Evolutionary conservation across 495 filamentous ascomycete species (phyloP).

Genomic region (Podospora appendiculata): DNA sequence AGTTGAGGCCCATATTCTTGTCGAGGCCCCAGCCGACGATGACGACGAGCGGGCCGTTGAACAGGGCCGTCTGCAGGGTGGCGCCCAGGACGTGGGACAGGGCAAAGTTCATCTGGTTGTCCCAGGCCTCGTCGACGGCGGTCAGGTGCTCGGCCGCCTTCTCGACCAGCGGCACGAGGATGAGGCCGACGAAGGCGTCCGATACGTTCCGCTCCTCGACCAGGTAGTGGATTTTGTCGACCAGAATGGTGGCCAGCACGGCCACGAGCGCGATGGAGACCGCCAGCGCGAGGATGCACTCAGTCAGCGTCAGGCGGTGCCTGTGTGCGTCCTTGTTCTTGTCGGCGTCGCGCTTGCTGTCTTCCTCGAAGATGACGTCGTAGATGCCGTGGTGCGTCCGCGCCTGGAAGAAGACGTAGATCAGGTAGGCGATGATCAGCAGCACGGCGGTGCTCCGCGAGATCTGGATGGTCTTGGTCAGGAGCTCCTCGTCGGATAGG

Average conservation of each 20-base stretch:
- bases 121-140: constrained; percentile 86
- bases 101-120: constrained; percentile 83
- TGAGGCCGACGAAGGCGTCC: constrained; percentile 75
- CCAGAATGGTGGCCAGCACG: constrained; percentile 74
- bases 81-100: constrained; percentile 83
- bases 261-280: constrained; percentile 67
- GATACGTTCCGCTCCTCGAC: constrained; percentile 55
- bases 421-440: constrained; percentile 68
- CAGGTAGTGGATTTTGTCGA: constrained; percentile 69
- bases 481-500: constrained; percentile 28
- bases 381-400: constrained; percentile 78
- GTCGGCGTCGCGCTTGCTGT: constrained; percentile 67
- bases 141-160: constrained; percentile 89
- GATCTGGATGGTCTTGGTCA: constrained; percentile 50
- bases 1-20: constrained; percentile 69
- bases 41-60: constrained; percentile 80
- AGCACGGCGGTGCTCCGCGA: constrained; percentile 71
- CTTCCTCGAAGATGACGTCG: constrained; percentile 50
- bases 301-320: constrained; percentile 70
- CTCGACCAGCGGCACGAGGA: constrained; percentile 77
- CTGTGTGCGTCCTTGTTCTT: constrained; percentile 51
- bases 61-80: constrained; percentile 81
- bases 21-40: constrained; percentile 76
- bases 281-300: constrained; percentile 60
- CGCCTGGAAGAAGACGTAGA: constrained; percentile 76